Evolutionary conservation across 129 eudicot species (phyloP).

Genomic region (Helichrysum umbraculigerum): DNA sequence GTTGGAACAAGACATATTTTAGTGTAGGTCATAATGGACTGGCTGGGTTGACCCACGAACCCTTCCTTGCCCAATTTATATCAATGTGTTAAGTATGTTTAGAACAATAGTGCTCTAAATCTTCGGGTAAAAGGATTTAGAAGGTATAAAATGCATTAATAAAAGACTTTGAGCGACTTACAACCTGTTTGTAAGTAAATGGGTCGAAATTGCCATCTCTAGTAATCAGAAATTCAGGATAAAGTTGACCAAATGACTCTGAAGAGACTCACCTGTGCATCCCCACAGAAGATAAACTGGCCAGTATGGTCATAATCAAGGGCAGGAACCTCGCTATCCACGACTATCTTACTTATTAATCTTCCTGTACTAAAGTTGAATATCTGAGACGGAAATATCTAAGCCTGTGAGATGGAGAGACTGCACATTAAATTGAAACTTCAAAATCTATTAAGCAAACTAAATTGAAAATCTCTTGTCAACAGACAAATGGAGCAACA

Average conservation of each 20-base stretch:
- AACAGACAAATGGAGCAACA: not conserved
- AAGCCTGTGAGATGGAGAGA: not conserved
- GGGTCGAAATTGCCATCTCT: not conserved
- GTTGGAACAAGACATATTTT: not conserved
- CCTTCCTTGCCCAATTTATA: not conserved
- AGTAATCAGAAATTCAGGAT: not conserved
- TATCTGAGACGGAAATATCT: conserved; percentile 55
- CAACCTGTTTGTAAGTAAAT: not conserved
- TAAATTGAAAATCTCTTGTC: not conserved
- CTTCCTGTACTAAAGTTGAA: conserved; percentile 98
- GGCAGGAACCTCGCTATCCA: conserved; percentile 83
- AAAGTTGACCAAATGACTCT: conserved; percentile 10
- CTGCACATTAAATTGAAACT: not conserved
- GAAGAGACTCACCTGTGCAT: conserved; percentile 63
- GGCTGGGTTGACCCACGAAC: too few relatives aligned
- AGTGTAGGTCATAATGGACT: not conserved
- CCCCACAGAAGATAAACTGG: conserved; percentile 92
- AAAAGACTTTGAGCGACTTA: not conserved
- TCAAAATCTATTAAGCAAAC: not conserved
- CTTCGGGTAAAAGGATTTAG: not conserved
- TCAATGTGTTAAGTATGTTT: not conserved
- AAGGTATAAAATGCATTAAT: not conserved
- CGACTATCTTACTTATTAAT: conserved; percentile 51
- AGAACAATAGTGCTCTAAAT: not conserved
- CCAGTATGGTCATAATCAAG: conserved; percentile 99